Conservation (phyloP, 2,329 filamentous ascomycete species). For the Arthrobotrys megalospora region DNA sequence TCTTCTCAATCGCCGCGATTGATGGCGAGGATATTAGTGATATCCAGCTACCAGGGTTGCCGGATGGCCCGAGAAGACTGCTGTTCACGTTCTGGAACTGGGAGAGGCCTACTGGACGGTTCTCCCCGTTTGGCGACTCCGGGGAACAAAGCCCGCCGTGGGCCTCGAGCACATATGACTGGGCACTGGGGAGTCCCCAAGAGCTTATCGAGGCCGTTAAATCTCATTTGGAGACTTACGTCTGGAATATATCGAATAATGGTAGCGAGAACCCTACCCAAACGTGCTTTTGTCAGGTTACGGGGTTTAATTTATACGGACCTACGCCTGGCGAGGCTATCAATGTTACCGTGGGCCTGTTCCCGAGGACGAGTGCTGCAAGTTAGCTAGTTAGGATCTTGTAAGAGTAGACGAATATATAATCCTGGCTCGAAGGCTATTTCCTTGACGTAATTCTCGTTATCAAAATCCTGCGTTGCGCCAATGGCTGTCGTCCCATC, state of each 20-base stretch:
- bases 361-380: background rate
- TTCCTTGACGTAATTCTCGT: constrained; percentile 4
- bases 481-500: too few species aligned
- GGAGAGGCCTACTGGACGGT: background rate
- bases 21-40: background rate
- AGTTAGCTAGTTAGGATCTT: too few species aligned
- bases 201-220: background rate
- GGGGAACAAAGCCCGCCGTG: background rate
- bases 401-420: too few species aligned
- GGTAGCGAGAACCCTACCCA: background rate
- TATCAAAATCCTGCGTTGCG: too few species aligned
- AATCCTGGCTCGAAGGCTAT: background rate
- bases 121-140: background rate
- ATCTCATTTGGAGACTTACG: background rate
- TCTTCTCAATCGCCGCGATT: background rate
- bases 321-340: background rate
- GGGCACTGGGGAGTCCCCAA: background rate
- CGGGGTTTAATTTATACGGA: constrained; percentile 7
- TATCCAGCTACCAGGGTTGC: background rate
- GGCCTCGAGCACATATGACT: background rate
- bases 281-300: background rate
- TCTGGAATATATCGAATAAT: background rate
- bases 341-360: background rate
- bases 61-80: background rate
- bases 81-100: constrained; percentile 6